Percentiles rank a stretch among this genome's conserved stretches.
Evolutionary conservation across 169 alveolate genomes (phyloP).

Genomic region (Fabrea salina): DNA sequence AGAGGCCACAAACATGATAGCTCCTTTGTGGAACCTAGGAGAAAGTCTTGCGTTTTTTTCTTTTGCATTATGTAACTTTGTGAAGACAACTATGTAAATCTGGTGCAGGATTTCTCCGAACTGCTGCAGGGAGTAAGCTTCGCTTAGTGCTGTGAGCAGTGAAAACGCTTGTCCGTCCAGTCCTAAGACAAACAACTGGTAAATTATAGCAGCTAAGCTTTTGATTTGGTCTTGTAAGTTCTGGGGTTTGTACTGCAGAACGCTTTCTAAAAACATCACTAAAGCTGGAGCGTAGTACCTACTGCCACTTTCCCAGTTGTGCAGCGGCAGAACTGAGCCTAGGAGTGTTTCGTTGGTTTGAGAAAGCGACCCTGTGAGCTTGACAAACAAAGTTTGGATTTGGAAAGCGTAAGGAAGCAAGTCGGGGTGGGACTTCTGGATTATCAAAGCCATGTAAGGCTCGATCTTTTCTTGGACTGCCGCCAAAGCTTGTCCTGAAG

Average conservation of each 20-base stretch:
- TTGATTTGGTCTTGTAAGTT: neutral
- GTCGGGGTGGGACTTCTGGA: conserved; percentile 10
- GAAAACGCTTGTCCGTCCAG: conserved; percentile 20
- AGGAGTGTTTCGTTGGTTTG: neutral
- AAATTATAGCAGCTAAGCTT: neutral
- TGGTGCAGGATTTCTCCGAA: neutral
- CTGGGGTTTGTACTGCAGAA: neutral
- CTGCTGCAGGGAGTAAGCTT: neutral
- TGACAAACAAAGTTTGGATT: conserved; percentile 12
- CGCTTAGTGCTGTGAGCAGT: neutral
- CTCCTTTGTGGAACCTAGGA: conserved; percentile 14
- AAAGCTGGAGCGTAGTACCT: neutral
- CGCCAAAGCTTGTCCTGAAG: neutral
- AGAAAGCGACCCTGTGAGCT: neutral
- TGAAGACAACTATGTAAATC: neutral
- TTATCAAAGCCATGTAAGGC: conserved; percentile 10
- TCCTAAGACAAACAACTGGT: neutral
- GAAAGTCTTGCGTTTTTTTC: neutral
- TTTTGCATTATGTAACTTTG: conserved; percentile 5
- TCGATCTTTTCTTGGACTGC: neutral
- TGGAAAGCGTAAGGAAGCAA: conserved; percentile 18
- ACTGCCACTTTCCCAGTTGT: conserved; percentile 33
- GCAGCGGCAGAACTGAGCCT: neutral
- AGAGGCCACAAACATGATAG: neutral
- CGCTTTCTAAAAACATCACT: conserved; percentile 6